Evolutionary conservation across 75 land plant genomes (phyloP).

Genomic region (Pinus taeda): DNA sequence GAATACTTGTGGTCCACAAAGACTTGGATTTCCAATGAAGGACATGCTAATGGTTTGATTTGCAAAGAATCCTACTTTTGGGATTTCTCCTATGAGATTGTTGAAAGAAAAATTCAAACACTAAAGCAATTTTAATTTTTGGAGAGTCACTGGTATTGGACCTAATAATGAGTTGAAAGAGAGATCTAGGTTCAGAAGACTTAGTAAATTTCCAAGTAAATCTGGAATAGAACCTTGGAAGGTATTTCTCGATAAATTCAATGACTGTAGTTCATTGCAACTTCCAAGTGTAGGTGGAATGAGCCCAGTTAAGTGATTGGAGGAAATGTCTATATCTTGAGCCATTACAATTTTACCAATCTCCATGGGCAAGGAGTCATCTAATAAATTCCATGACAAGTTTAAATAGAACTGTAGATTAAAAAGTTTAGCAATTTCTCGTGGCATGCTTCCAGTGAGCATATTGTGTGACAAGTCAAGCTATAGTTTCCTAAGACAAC

Average conservation of each 20-base stretch:
- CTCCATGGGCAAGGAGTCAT: slow-evolving; percentile 27
- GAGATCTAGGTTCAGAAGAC: slow-evolving; percentile 10
- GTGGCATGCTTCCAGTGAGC: slow-evolving; percentile 23
- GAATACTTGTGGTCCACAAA: too few relatives aligned
- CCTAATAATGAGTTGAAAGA: slow-evolving; percentile 33
- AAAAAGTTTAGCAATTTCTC: not conserved
- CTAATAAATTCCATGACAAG: slow-evolving; percentile 11
- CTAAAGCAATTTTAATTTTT: not conserved
- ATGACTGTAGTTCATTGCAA: slow-evolving; percentile 11
- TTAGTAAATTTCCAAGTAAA: slow-evolving; percentile 10
- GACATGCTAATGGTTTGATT: slow-evolving; percentile 10
- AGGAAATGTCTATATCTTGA: slow-evolving; percentile 14
- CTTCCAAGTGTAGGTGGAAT: slow-evolving; percentile 21
- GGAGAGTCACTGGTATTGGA: slow-evolving; percentile 21
- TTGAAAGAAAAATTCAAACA: slow-evolving; percentile 17
- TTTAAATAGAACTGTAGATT: not conserved
- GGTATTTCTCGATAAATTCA: slow-evolving; percentile 17
- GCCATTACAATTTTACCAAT: slow-evolving; percentile 24
- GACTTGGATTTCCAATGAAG: not conserved
- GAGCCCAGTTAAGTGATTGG: slow-evolving; percentile 16
- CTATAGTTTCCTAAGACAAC: slow-evolving; percentile 40
- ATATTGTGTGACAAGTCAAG: slow-evolving; percentile 60
- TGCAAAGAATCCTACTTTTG: slow-evolving; percentile 11
- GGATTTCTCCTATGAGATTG: slow-evolving; percentile 11
- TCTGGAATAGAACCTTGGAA: slow-evolving; percentile 26